phyloP scores from a whole-genome alignment of 129 eudicot genomes.

The Dittrichia graveolens region DNA sequence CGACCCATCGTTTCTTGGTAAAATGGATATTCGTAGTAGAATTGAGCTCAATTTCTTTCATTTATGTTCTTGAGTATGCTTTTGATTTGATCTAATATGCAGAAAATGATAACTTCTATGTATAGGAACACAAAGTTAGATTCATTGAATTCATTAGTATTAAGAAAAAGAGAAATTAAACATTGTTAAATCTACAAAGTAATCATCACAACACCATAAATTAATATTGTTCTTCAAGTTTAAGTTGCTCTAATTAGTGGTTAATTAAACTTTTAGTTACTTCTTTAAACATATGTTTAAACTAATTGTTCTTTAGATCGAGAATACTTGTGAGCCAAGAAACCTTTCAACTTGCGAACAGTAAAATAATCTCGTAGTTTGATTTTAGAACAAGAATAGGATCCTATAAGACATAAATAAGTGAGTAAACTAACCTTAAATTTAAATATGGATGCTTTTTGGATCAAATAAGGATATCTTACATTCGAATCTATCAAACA shows the following conservation, averaged over 20 bases:
- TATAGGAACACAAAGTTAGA: conserved; percentile 17
- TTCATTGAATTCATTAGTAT: background rate
- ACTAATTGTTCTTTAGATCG: conserved; percentile 15
- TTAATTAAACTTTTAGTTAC: conserved; percentile 12
- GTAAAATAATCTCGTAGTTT: conserved; percentile 14
- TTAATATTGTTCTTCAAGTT: conserved; percentile 18
- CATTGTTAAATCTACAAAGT: background rate
- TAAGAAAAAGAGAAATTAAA: background rate
- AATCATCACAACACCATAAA: conserved; percentile 11
- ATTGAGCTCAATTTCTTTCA: conserved; percentile 25
- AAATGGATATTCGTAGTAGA: conserved; percentile 19
- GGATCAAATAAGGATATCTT: background rate
- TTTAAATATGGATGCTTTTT: background rate
- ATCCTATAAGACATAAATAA: background rate
- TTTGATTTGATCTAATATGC: background rate
- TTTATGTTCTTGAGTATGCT: conserved; percentile 8
- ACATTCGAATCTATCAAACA: too few species aligned
- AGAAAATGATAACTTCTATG: conserved; percentile 18
- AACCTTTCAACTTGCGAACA: conserved; percentile 14
- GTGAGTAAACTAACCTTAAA: background rate
- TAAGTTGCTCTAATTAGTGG: conserved; percentile 14
- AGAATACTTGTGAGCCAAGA: conserved; percentile 32
- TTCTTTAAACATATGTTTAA: conserved; percentile 18
- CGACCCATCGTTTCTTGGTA: conserved; percentile 43
- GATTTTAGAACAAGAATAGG: conserved; percentile 18